phyloP scores from a whole-genome alignment of 2,329 filamentous ascomycete genomes.

The Dactylellina drechsleri region DNA sequence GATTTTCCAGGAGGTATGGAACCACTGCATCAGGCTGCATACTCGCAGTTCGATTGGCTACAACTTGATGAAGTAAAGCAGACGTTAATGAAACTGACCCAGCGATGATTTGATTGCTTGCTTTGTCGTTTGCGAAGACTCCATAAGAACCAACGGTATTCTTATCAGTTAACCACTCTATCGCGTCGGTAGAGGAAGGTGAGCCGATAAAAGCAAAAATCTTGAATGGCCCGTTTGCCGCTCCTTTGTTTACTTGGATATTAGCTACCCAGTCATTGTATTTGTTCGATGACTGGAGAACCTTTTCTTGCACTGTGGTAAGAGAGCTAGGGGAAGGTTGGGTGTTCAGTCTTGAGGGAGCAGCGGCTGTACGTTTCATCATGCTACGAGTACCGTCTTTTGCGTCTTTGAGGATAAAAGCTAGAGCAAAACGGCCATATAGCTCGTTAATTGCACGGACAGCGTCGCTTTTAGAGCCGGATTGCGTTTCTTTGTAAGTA shows the following conservation, averaged over 20 bases:
- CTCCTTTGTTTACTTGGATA: slow-evolving; percentile 60
- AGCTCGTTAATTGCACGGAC: no score
- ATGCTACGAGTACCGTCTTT: no score
- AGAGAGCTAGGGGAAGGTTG: no score
- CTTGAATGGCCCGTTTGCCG: slow-evolving; percentile 60
- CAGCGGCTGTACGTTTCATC: no score
- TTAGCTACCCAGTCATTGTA: slow-evolving; percentile 61
- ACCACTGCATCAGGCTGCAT: slow-evolving; percentile 59
- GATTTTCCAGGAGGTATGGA: slow-evolving; percentile 59
- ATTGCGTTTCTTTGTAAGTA: slow-evolving; percentile 75
- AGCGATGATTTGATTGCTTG: slow-evolving; percentile 59
- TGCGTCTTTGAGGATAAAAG: no score
- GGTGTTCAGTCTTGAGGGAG: no score
- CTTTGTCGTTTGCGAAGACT: slow-evolving; percentile 59
- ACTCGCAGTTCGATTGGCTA: slow-evolving; percentile 58
- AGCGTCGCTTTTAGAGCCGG: no score
- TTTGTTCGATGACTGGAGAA: slow-evolving; percentile 18
- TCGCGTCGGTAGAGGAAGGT: slow-evolving; percentile 57
- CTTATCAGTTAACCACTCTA: slow-evolving; percentile 61
- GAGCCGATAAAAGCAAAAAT: slow-evolving; percentile 61
- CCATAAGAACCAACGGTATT: slow-evolving; percentile 63
- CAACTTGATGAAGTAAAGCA: slow-evolving; percentile 60
- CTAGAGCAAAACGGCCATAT: no score
- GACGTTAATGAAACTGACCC: slow-evolving; percentile 62
- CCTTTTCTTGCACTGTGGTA: no score